phyloP scores from a whole-genome alignment of 345 rosid genomes.

The Salix brachista region DNA sequence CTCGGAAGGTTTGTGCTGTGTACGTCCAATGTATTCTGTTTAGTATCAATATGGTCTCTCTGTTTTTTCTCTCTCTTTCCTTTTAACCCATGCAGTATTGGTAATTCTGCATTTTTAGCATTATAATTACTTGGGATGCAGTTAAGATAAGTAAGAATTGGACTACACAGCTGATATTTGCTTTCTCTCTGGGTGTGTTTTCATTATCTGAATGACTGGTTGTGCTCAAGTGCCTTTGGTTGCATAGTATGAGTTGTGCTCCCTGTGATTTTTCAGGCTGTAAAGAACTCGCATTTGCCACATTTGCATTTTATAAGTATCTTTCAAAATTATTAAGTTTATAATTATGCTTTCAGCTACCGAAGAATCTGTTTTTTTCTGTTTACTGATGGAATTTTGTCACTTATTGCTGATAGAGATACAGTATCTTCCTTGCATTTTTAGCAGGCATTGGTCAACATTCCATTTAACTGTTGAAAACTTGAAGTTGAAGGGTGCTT shows the following conservation, averaged over 20 bases:
- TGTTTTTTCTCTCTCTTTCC: neutral
- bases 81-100: neutral
- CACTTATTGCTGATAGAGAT: neutral
- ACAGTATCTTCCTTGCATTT: neutral
- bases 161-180: neutral
- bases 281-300: neutral
- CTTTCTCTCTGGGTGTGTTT: neutral
- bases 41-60: neutral
- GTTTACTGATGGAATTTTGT: neutral
- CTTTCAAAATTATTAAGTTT: neutral
- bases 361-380: neutral
- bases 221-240: neutral
- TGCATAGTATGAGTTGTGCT: neutral
- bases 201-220: neutral
- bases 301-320: neutral
- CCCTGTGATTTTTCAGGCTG: neutral
- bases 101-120: neutral
- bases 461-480: neutral
- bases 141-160: neutral
- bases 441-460: neutral
- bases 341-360: neutral
- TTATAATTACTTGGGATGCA: neutral
- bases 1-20: conserved; percentile 68
- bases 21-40: neutral
- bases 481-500: neutral